Percentiles rank a stretch among this genome's conserved stretches.
Conservation (phyloP, 2,329 filamentous ascomycete genomes). For the Epichloe sibirici region DNA sequence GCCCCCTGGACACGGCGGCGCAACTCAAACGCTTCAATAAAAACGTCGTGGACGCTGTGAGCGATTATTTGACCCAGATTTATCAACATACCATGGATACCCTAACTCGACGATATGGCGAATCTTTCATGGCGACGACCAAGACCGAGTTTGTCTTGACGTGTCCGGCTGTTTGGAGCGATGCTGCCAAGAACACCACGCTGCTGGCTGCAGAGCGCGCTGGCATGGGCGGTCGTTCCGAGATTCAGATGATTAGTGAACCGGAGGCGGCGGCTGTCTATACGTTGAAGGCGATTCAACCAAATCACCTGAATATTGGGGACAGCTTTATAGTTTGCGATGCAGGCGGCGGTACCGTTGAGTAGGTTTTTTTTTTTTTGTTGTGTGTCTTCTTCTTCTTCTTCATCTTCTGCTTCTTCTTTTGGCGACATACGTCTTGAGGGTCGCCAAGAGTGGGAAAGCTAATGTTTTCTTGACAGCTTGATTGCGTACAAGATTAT, state of each 20-base stretch:
- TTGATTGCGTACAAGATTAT: slow-evolving; percentile 74
- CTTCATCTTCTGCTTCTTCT: not conserved
- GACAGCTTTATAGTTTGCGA: slow-evolving; percentile 54
- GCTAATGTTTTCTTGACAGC: slow-evolving; percentile 21
- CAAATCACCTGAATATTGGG: slow-evolving; percentile 58
- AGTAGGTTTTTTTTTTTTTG: slow-evolving; percentile 31
- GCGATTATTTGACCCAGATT: slow-evolving; percentile 67
- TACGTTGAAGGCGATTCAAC: slow-evolving; percentile 67
- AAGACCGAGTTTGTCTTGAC: slow-evolving; percentile 71
- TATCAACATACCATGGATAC: slow-evolving; percentile 71
- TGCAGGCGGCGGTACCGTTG: slow-evolving; percentile 53
- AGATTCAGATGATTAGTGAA: slow-evolving; percentile 70
- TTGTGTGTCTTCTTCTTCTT: not conserved
- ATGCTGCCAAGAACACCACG: slow-evolving; percentile 75
- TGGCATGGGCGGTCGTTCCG: slow-evolving; percentile 59
- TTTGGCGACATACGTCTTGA: not conserved
- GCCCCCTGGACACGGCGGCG: slow-evolving; percentile 62
- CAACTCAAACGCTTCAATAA: slow-evolving; percentile 64
- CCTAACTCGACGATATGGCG: slow-evolving; percentile 60
- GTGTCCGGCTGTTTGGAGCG: slow-evolving; percentile 74
- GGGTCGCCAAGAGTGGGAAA: too few relatives aligned
- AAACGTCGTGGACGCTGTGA: slow-evolving; percentile 67
- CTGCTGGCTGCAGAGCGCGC: slow-evolving; percentile 65
- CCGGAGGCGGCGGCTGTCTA: slow-evolving; percentile 72
- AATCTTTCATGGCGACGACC: slow-evolving; percentile 65